These are phyloP conservation scores for Hypoxylon sp. DNA, from an alignment of 2,329 filamentous ascomycete species.

Conservation along the genomic window DNA sequence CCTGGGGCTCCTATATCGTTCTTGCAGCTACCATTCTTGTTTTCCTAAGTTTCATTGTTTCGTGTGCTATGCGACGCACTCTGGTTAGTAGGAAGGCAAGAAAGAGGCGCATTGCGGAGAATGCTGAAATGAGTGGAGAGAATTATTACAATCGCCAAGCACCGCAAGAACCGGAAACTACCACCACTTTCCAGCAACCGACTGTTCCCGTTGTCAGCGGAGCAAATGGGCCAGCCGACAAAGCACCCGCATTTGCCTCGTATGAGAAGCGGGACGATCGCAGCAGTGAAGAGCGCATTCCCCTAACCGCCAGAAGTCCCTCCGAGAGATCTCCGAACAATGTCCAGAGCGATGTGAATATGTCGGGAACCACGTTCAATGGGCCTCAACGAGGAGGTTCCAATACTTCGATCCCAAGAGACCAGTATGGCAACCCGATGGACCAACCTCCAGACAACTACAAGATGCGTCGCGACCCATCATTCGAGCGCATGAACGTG, in stretches of 20 bases:
- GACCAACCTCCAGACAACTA: constrained; percentile 55
- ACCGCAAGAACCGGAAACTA: constrained; percentile 58
- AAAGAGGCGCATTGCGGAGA: constrained; percentile 89
- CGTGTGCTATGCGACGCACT: constrained; percentile 93
- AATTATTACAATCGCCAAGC: constrained; percentile 83
- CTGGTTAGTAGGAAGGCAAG: constrained; percentile 92
- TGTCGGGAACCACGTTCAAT: constrained; percentile 49
- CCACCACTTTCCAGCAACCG: constrained; percentile 58
- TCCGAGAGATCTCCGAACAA: constrained; percentile 64
- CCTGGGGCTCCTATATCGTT: constrained; percentile 94
- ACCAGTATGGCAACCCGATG: constrained; percentile 72
- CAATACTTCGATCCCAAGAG: constrained; percentile 50
- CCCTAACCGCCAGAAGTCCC: constrained; percentile 72
- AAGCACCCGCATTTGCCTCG: constrained; percentile 65
- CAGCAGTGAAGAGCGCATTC: constrained; percentile 74
- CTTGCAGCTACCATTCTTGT: constrained; percentile 88
- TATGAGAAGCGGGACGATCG: constrained; percentile 72
- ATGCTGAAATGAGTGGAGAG: constrained; percentile 96
- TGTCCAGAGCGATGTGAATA: constrained; percentile 51
- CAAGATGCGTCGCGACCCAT: constrained; percentile 57
- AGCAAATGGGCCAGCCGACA: constrained; percentile 58
- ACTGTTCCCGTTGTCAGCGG: constrained; percentile 67
- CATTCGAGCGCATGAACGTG: constrained; percentile 57
- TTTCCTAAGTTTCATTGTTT: constrained; percentile 81
- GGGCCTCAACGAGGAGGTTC: constrained; percentile 53